Conservation (phyloP, 2,329 filamentous ascomycete species). For the Fusarium sp. region DNA sequence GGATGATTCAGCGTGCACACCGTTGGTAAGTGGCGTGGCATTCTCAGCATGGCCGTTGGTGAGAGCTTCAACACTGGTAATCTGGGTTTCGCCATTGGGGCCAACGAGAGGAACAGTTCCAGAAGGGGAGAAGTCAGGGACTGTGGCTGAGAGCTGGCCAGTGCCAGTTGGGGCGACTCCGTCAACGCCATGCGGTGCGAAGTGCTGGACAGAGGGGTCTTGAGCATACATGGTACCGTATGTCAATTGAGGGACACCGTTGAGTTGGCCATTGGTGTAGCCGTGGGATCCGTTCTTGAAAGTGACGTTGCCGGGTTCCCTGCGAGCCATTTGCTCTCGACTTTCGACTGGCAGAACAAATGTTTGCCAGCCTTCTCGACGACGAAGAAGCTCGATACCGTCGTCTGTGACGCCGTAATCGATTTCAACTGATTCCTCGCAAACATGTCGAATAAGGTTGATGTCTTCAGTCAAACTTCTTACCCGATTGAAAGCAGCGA, state of each 20-base stretch:
- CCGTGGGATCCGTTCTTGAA: constrained; percentile 51
- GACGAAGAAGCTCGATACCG: constrained; percentile 80
- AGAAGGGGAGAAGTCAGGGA: constrained; percentile 55
- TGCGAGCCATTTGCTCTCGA: constrained; percentile 78
- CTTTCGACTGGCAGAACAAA: constrained; percentile 80
- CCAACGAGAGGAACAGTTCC: constrained; percentile 37
- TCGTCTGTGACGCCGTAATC: constrained; percentile 82
- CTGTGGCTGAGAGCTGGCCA: constrained; percentile 54
- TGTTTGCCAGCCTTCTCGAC: constrained; percentile 79
- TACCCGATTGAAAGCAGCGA: constrained; percentile 85
- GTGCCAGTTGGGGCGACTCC: constrained; percentile 43
- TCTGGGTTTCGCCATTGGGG: constrained; percentile 21
- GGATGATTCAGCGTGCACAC: constrained; percentile 42
- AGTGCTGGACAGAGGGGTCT: constrained; percentile 47
- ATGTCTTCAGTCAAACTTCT: constrained; percentile 64
- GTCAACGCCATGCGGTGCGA: constrained; percentile 53
- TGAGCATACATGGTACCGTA: constrained; percentile 50
- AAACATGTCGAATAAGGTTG: constrained; percentile 79
- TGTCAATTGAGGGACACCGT: constrained; percentile 47
- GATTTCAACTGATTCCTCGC: constrained; percentile 75
- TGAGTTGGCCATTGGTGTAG: constrained; percentile 47
- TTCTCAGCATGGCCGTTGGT: constrained; percentile 41
- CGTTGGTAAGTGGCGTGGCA: constrained; percentile 42
- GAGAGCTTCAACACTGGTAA: constrained; percentile 20
- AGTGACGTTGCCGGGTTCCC: constrained; percentile 62